Conservation (phyloP, 2,329 filamentous ascomycete genomes). For the Phaeosphaeriaceae sp. region DNA sequence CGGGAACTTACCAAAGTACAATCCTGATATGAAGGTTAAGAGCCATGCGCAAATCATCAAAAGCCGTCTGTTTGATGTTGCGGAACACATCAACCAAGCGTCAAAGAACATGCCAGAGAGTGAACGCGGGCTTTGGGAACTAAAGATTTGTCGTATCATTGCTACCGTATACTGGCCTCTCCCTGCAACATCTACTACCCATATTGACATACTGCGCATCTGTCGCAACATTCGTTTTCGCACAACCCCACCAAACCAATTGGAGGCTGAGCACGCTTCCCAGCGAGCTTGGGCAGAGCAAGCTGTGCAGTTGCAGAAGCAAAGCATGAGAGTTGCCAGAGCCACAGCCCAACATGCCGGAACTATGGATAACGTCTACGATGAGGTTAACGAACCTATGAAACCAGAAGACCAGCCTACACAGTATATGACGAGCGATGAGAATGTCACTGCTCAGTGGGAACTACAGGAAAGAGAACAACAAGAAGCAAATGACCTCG, state of each 20-base stretch:
- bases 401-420: too few species aligned
- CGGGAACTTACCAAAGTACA: slow-evolving; percentile 13
- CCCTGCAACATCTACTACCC: slow-evolving; percentile 9
- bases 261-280: neutral
- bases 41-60: slow-evolving; percentile 21
- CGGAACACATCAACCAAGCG: slow-evolving; percentile 10
- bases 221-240: slow-evolving; percentile 17
- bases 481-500: too few species aligned
- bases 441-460: too few species aligned
- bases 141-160: slow-evolving; percentile 23
- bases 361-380: too few species aligned
- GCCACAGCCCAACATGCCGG: neutral
- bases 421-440: too few species aligned
- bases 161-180: slow-evolving; percentile 25
- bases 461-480: too few species aligned
- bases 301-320: too few species aligned
- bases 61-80: slow-evolving; percentile 22
- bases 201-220: slow-evolving; percentile 19
- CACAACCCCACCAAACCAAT: neutral
- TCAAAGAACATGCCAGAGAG: slow-evolving; percentile 1
- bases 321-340: neutral
- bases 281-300: too few species aligned
- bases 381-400: neutral
- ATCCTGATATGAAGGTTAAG: slow-evolving; percentile 8
- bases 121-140: slow-evolving; percentile 10